A percentile compares a stretch with the other conserved stretches of the same genome.
These are phyloP conservation scores for Eutypa lata DNA, from an alignment of 2,329 filamentous ascomycete species.

Conservation along the genomic window DNA sequence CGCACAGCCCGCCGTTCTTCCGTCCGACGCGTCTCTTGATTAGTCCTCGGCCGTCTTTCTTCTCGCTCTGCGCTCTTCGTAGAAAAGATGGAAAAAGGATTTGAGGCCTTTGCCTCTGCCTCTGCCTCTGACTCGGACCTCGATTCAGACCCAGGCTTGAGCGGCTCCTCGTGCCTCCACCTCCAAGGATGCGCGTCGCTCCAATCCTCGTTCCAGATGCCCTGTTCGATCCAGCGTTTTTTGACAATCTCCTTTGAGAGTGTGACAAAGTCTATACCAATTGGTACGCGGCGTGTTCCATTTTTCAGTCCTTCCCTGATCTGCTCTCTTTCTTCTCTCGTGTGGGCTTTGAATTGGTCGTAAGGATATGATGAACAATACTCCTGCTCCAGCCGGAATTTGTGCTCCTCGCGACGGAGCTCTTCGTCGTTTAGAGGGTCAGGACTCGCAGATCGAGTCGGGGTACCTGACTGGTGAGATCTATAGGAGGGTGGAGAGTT, in stretches of 20 bases:
- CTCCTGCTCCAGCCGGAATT: not conserved
- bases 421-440: not conserved
- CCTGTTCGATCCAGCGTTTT: conserved; percentile 15
- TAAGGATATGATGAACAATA: not conserved
- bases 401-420: not conserved
- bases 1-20: not conserved
- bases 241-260: conserved; percentile 5
- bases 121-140: not conserved
- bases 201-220: conserved; percentile 18
- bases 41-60: too few species aligned
- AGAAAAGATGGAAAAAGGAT: not conserved
- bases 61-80: not conserved
- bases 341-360: not conserved
- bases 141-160: not conserved
- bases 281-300: not conserved
- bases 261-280: not conserved
- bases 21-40: too few species aligned
- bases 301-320: not conserved
- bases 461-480: conserved; percentile 3
- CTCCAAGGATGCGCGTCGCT: not conserved
- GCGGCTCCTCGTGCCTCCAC: conserved; percentile 13
- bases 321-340: not conserved
- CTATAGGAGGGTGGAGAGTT: not conserved
- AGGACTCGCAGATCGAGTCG: conserved; percentile 1
- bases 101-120: too few species aligned